Percentiles rank a stretch among this genome's conserved stretches.
These are phyloP conservation scores for Entoloma clypeatum DNA, from an alignment of 1,284 basidiomycete species.

Conservation along the genomic window DNA sequence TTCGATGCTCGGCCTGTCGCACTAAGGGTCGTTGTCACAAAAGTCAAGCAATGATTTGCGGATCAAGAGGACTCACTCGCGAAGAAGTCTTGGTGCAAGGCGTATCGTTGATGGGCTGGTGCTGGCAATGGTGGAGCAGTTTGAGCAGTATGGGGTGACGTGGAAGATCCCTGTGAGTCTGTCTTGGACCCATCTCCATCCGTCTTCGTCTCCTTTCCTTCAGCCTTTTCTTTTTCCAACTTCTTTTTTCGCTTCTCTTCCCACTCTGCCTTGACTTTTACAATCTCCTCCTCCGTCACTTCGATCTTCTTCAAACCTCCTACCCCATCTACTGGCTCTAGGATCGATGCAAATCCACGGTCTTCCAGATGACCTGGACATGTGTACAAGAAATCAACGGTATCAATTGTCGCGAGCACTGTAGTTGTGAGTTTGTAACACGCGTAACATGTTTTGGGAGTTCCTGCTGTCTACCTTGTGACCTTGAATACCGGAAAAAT, in stretches of 20 bases:
- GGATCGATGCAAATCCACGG: constrained; percentile 60
- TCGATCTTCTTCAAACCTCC: constrained; percentile 38
- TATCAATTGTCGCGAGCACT: constrained; percentile 71
- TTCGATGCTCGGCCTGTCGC: constrained; percentile 54
- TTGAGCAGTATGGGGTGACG: constrained; percentile 27
- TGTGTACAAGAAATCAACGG: constrained; percentile 72
- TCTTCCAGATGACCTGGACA: constrained; percentile 69
- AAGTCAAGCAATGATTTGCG: neutral
- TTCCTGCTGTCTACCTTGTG: constrained; percentile 54
- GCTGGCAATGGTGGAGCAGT: constrained; percentile 30
- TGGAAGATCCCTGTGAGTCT: constrained; percentile 27
- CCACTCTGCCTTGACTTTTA: constrained; percentile 73
- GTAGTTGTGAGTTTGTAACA: constrained; percentile 72
- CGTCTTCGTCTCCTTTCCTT: constrained; percentile 39
- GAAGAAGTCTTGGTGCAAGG: constrained; percentile 58
- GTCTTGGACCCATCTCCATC: constrained; percentile 30
- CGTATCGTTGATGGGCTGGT: constrained; percentile 49
- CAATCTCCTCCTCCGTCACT: constrained; percentile 64
- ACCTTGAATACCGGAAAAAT: constrained; percentile 17
- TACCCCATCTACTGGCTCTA: constrained; percentile 42
- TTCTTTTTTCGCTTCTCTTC: constrained; percentile 67
- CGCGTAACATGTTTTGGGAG: constrained; percentile 65
- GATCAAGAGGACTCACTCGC: constrained; percentile 35
- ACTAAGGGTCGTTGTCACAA: constrained; percentile 30
- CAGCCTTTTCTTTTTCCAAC: constrained; percentile 48